Base-by-base conservation (phyloP, 2,329 filamentous ascomycete species). In the Apiospora koreana region DNA sequence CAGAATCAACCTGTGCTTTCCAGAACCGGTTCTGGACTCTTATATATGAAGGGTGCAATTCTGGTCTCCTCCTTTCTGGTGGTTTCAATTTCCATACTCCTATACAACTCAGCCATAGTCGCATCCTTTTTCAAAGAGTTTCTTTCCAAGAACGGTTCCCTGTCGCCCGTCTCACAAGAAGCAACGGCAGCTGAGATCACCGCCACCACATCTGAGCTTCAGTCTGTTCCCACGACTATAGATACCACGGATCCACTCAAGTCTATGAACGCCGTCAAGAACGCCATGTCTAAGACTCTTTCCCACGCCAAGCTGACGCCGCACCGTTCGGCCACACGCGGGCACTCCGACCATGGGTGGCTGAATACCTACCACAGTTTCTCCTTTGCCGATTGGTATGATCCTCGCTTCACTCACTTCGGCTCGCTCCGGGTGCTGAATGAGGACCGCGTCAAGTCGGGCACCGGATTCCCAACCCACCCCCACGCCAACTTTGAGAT, bases 401-500 rank as follows among this genome's bases (percentile, higher is more conserved):
- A 94, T 78, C 91, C 92, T 1, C 79, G 81, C 35, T 92, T 90
- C 82, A 86, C 87, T 64, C 86, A 88, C 73, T 97, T 93, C 78
- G 94, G 94, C 9, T 88, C 91, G 35, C 86, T 97, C 65, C 90
- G 94, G 70, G 94, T 97, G 48, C 90, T 97, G 77, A 97, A 97
- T 78, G 94, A 97, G 83, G 94, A 97, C 80, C 91, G 93, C 43
- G 94, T 97, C 43, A 88, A 89, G 76, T 84, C 91, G 38, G 87
- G 89, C 71, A 89, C 87, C 12, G 94, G 94, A 5, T 97, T 97
- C 82, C 93, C 94, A 4, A 94, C 93, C 0, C 94, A 97, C 79
- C 90, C 90, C 35, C 94, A 97, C 81, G 88, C 92, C 73, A 93
- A 97, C 80, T 95, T 94, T 80, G 93, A 97, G 81, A 97, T 97